Percentiles rank a stretch among this genome's conserved stretches.
These are phyloP conservation scores for Penicillium argentinense DNA, from an alignment of 495 filamentous ascomycete species.

Conservation along the genomic window DNA sequence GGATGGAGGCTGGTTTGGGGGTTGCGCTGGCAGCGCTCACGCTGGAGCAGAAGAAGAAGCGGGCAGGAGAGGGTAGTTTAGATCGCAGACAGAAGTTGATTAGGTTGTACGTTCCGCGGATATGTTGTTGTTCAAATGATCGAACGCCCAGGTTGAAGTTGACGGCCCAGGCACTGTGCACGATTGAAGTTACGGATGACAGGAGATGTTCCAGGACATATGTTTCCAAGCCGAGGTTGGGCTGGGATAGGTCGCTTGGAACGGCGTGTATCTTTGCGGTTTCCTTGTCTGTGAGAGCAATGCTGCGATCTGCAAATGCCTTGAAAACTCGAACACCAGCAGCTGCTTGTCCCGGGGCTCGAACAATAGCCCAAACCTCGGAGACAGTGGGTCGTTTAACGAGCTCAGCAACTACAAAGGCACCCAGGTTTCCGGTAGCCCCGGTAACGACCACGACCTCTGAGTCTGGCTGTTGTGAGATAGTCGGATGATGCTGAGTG, in stretches of 20 bases:
- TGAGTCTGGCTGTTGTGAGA: conserved; percentile 6
- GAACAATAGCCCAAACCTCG: conserved; percentile 59
- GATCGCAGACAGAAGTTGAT: conserved; percentile 53
- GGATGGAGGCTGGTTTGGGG: conserved; percentile 34
- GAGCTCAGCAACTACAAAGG: conserved; percentile 53
- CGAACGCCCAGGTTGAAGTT: conserved; percentile 67
- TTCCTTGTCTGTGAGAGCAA: conserved; percentile 15
- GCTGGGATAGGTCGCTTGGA: conserved; percentile 28
- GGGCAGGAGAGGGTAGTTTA: conserved; percentile 26
- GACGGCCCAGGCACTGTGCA: conserved; percentile 71
- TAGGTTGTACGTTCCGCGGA: conserved; percentile 59
- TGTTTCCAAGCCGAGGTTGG: conserved; percentile 45
- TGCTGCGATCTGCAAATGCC: conserved; percentile 20
- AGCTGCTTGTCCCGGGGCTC: conserved; percentile 37
- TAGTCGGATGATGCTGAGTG: conserved; percentile 32
- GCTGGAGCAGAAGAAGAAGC: conserved; percentile 63
- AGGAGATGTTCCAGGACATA: conserved; percentile 41
- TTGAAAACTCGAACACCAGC: conserved; percentile 24
- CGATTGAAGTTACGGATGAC: conserved; percentile 45
- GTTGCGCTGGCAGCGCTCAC: conserved; percentile 47
- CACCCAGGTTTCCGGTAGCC: conserved; percentile 61
- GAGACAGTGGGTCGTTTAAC: conserved; percentile 26
- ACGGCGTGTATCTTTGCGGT: conserved; percentile 23
- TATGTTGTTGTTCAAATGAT: conserved; percentile 59
- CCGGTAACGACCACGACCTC: conserved; percentile 51